Percentiles rank a stretch among this genome's conserved stretches.
phyloP scores from a whole-genome alignment of 179 eudicot genomes.

The Vitellaria paradoxa region DNA sequence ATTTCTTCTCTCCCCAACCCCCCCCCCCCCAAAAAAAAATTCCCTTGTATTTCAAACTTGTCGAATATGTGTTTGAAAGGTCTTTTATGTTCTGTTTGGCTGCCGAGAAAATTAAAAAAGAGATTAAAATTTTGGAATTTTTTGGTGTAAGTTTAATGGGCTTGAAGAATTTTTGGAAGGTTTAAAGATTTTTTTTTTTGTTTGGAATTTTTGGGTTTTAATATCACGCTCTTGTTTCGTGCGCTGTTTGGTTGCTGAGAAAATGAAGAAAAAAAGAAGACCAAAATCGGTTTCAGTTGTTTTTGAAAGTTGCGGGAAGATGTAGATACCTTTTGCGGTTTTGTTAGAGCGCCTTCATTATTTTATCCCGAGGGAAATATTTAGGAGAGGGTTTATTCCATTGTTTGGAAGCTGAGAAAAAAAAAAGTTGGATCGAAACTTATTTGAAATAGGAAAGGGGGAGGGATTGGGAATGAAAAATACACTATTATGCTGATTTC shows the following conservation, averaged over 20 bases:
- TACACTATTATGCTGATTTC: not conserved
- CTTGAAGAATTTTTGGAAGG: not conserved
- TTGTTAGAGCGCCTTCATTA: not conserved
- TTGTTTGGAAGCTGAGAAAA: not conserved
- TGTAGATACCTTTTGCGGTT: not conserved
- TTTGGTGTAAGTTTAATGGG: not conserved
- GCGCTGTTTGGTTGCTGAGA: constrained; percentile 2
- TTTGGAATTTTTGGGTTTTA: not conserved
- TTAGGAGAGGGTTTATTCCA: not conserved
- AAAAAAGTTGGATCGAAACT: not conserved
- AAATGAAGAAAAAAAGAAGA: not conserved
- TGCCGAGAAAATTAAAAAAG: not conserved
- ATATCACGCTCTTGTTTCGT: not conserved
- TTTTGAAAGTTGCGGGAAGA: not conserved
- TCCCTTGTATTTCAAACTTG: not conserved
- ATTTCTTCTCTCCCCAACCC: not conserved
- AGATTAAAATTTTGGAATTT: not conserved
- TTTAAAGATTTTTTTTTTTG: not conserved
- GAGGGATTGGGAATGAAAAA: too few relatives aligned
- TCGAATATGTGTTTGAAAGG: not conserved
- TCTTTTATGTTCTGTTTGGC: not conserved
- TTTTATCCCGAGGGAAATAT: not conserved
- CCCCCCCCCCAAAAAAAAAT: too few relatives aligned
- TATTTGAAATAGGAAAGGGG: too few relatives aligned
- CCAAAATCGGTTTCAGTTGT: not conserved